phyloP scores from a whole-genome alignment of 2,329 filamentous ascomycete genomes.

The Aspergillus awamori region DNA sequence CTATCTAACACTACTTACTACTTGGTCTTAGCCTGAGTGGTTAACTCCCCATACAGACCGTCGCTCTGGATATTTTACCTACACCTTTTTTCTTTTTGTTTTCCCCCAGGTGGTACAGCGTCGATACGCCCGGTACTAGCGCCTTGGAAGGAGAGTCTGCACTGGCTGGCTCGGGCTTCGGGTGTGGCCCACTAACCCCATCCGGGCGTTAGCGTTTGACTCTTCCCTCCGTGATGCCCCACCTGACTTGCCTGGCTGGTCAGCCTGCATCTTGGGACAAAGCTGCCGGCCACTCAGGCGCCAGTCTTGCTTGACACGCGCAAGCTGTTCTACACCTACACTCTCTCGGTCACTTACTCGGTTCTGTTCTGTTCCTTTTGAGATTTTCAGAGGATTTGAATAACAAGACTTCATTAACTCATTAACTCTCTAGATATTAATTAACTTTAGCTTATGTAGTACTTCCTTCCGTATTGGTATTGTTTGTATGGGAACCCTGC shows the following conservation, averaged over 20 bases:
- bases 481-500: neutral
- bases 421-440: no score
- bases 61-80: no score
- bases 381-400: no score
- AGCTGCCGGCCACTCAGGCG: neutral
- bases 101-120: neutral
- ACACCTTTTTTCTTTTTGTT: no score
- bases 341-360: no score
- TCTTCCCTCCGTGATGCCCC: neutral
- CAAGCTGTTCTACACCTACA: neutral
- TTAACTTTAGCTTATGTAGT: no score
- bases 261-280: constrained; percentile 12
- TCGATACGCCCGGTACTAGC: neutral
- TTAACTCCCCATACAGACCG: no score
- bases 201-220: neutral
- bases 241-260: constrained; percentile 14
- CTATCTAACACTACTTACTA: no score
- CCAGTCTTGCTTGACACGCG: neutral
- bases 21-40: no score
- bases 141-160: neutral
- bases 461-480: neutral
- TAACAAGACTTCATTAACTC: no score
- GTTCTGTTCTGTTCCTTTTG: no score
- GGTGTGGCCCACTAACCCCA: neutral
- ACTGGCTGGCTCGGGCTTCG: constrained; percentile 3